Evolutionary conservation across 306 rosid genomes (phyloP).

Genomic region (Ceratonia siliqua): DNA sequence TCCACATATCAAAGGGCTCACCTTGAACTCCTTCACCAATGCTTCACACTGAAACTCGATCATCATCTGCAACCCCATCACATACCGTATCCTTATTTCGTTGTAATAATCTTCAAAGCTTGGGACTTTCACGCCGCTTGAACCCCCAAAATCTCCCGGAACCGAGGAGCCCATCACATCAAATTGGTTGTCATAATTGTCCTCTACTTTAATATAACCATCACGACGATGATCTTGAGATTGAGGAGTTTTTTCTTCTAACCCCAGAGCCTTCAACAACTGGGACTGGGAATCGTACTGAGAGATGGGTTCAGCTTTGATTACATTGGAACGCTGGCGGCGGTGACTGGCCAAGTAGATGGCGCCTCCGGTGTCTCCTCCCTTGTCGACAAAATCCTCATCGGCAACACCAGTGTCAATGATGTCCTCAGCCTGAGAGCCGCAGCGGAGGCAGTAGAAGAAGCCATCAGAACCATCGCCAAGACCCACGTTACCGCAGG

Average conservation of each 20-base stretch:
- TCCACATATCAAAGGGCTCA: conserved; percentile 78
- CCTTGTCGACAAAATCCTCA: conserved; percentile 50
- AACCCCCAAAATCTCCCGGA: conserved; percentile 59
- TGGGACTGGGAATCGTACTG: conserved; percentile 46
- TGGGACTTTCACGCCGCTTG: not conserved
- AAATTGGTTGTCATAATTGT: not conserved
- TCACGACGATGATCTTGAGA: not conserved
- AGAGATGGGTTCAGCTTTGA: conserved; percentile 58
- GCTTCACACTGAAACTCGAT: conserved; percentile 80
- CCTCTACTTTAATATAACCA: conserved; percentile 31
- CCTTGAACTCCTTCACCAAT: conserved; percentile 74
- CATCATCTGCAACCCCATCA: conserved; percentile 78
- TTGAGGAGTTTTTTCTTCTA: conserved; percentile 35
- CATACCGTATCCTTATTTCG: conserved; percentile 67
- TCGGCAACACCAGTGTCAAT: conserved; percentile 66
- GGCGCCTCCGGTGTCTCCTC: conserved; percentile 41
- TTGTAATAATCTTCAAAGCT: conserved; percentile 56
- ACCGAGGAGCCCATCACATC: conserved; percentile 46
- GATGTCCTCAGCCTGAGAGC: conserved; percentile 55
- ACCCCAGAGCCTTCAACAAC: conserved; percentile 43
- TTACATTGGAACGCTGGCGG: conserved; percentile 40
- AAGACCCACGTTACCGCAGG: conserved; percentile 53
- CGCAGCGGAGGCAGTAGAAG: conserved; percentile 68
- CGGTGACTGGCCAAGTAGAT: conserved; percentile 57
- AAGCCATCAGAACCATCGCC: conserved; percentile 60